A percentile compares a stretch with the other conserved stretches of the same genome.
Evolutionary conservation across 192 early-diverging fungal genomes (phyloP).

Genomic region (Podila verticillata): DNA sequence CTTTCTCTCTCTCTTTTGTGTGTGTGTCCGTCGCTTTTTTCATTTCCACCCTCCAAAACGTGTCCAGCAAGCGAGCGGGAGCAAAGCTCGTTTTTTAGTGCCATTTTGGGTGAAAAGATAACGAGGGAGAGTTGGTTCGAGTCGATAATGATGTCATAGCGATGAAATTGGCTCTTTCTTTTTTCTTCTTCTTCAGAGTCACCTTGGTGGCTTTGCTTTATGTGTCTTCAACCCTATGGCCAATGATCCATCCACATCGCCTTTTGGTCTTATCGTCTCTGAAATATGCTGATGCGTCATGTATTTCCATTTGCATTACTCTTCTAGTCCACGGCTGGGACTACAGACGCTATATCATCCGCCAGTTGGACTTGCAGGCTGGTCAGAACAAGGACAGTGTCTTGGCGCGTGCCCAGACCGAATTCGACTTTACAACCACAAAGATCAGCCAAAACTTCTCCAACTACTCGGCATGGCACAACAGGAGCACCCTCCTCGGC

Average conservation of each 20-base stretch:
- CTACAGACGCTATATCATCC: slow-evolving; percentile 91
- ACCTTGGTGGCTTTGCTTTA: not conserved
- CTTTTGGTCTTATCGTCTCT: too few relatives aligned
- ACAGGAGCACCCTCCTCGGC: slow-evolving; percentile 86
- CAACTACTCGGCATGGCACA: slow-evolving; percentile 99
- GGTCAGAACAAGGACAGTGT: slow-evolving; percentile 36
- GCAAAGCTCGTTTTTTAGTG: not conserved
- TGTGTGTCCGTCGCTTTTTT: too few relatives aligned
- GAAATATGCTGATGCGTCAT: not conserved
- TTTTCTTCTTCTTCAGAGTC: not conserved
- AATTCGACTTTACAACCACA: slow-evolving; percentile 89
- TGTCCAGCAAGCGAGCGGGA: not conserved
- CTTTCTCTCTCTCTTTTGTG: too few relatives aligned
- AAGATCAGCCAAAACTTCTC: slow-evolving; percentile 95
- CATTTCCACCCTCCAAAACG: too few relatives aligned
- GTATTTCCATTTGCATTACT: not conserved
- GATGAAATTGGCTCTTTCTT: not conserved
- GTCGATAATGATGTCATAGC: not conserved
- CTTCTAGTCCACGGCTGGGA: slow-evolving; percentile 94
- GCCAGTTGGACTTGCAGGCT: slow-evolving; percentile 47
- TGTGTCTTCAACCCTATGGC: not conserved
- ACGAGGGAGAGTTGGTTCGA: too few relatives aligned
- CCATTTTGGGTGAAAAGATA: not conserved
- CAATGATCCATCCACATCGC: not conserved
- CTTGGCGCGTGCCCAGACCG: slow-evolving; percentile 56